Evolutionary conservation across 768 basidiomycete species (phyloP), one percentile per base, ranked within the genome.

Genomic region (Naganishia randhawae): DNA sequence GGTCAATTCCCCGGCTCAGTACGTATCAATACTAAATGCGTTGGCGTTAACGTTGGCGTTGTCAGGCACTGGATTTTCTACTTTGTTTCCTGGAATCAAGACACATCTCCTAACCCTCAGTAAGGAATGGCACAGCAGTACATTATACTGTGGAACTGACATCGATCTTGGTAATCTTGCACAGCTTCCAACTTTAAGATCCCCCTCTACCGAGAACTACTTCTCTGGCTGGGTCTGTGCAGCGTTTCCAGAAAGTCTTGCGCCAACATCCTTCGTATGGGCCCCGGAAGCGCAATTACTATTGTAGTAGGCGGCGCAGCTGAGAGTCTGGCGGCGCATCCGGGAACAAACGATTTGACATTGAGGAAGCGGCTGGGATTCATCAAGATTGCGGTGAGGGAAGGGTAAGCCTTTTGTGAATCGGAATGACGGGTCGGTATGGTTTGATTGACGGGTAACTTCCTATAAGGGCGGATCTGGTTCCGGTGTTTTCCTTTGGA

Each of bases 251-350:
- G 91, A 79, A 79, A 84, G 70, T 89, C 90, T 1, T 99, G 96
- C 80, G 88, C 88, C 39, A 92, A 92, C 79, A 95, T 97, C 68
- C 83, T 99, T 84, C 86, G 22, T 1, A 66, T 83, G 84, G 82
- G 82, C 22, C 76, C 81, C 0, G 83, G 83, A 11, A 74, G 74
- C 19, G 87, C 92, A 0, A 92, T 98, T 74, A 90, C 89, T 3
- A 98, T 99, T 68, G 94, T 99, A 3, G 88, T 99, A 0, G 96
- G 96, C 0, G 96, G 96, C 27, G 95, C 96, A 0, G 89, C 94
- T 17, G 96, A 98, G 83, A 91, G 89, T 78, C 80, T 99, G 74
- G 89, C 87, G 73, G 96, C 96, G 9, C 90, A 88, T 72, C 96
- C 96, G 1, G 96, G 96, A n/a, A 99, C 96, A 37, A 94, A 92